Evolutionary conservation across 2,329 filamentous ascomycete genomes (phyloP), one percentile per base, ranked within the genome.

Genomic region (Daldinia sp.): DNA sequence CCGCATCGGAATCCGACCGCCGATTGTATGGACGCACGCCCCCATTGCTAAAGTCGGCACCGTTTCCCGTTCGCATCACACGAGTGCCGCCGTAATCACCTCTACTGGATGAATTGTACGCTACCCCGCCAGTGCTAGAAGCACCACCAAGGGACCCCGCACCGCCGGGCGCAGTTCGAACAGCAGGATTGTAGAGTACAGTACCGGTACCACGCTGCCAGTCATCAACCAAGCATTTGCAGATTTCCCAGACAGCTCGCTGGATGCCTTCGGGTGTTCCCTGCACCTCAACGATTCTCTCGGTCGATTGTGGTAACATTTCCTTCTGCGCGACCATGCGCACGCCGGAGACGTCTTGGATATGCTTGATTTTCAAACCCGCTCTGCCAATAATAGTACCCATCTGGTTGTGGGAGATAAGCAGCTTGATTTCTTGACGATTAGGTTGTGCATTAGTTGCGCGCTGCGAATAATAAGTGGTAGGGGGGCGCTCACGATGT

Each of bases 381-480:
- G 96, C 92, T 69, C 93, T 89, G 73, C 95, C 95, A 76, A 99
- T 99, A 81, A 99, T 97, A 73, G 95, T 99, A 66, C 95, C 95
- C 95, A 99, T 99, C 81, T 99, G 95, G 79, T 98, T 98, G 83
- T 99, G 94, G 30, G 95, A 99, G 79, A 99, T 98, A 77, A 99
- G 90, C 29, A 99, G 89, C 76, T 97, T 97, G 78, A 99, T 92
- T 64, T 95, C 95, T 99, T 70, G 19, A 64, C 19, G 54, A 37
- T 15, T 34, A 25, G 23, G 10, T 51, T 19, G 45, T 7, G 13
- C 17, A 61, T 76, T 68, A 78, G 76, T 70, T 53, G 58, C 55
- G 50, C 34, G 41, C 53, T 30, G 23, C 35, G 15, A 25, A 34
- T 27, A 61, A 21, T 10, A 11, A 21, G 37, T 21, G 27, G 58